Evolutionary conservation across 345 rosid genomes (phyloP).

Genomic region (Lepidium africanum): DNA sequence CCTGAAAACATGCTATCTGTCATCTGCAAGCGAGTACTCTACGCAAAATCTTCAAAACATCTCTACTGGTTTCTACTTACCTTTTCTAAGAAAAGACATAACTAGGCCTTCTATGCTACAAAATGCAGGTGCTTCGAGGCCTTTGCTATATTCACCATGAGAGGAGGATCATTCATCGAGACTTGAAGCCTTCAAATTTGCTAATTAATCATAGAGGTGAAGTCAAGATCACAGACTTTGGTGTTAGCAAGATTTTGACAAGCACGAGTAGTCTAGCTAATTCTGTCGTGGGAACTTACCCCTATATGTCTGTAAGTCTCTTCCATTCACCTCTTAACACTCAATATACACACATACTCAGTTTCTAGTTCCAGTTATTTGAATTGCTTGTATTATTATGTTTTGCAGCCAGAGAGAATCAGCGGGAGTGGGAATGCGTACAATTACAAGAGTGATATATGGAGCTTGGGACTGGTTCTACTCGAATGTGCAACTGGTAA

Average conservation of each 20-base stretch:
- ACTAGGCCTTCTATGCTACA: neutral
- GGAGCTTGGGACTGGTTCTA: constrained; percentile 91
- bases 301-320: constrained; percentile 87
- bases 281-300: constrained; percentile 73
- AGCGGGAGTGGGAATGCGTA: constrained; percentile 28
- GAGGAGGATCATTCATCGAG: constrained; percentile 76
- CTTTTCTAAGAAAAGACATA: neutral
- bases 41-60: neutral
- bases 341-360: neutral
- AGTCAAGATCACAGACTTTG: constrained; percentile 94
- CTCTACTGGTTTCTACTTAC: neutral
- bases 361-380: neutral
- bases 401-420: constrained; percentile 84
- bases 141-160: constrained; percentile 80
- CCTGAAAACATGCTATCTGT: constrained; percentile 69
- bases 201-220: constrained; percentile 88
- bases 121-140: constrained; percentile 66
- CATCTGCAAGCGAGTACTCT: constrained; percentile 68
- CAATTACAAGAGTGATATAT: constrained; percentile 54
- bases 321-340: neutral
- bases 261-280: constrained; percentile 70
- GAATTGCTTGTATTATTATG: neutral
- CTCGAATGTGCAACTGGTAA: constrained; percentile 78
- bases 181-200: constrained; percentile 83
- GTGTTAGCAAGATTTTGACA: constrained; percentile 81